Evolutionary conservation across 768 basidiomycete species (phyloP).

Genomic region (Kwoniella europaea): DNA sequence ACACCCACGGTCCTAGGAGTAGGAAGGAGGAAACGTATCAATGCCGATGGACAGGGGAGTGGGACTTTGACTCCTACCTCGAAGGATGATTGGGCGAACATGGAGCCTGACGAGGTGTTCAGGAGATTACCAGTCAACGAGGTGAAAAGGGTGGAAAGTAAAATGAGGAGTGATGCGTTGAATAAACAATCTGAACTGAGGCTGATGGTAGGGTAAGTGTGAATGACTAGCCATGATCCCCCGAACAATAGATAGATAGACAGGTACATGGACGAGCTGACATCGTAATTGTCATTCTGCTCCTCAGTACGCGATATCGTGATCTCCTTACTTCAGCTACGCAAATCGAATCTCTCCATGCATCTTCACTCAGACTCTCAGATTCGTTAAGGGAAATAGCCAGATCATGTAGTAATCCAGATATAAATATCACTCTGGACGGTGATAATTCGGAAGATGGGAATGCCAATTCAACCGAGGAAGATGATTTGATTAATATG

Average conservation of each 20-base stretch:
- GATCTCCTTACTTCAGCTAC: slow-evolving; percentile 57
- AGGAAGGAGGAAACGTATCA: neutral
- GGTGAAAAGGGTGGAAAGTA: slow-evolving; percentile 54
- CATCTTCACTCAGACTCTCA: slow-evolving; percentile 51
- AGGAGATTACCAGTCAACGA: slow-evolving; percentile 48
- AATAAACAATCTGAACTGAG: slow-evolving; percentile 57
- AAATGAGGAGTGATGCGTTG: slow-evolving; percentile 51
- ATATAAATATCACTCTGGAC: slow-evolving; percentile 31
- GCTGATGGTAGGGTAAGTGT: slow-evolving; percentile 54
- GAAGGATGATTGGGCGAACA: slow-evolving; percentile 49
- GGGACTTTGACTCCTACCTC: slow-evolving; percentile 7
- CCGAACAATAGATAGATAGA: no score
- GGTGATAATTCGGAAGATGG: slow-evolving; percentile 23
- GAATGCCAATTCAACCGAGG: slow-evolving; percentile 13
- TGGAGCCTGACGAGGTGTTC: slow-evolving; percentile 58
- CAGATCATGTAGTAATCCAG: slow-evolving; percentile 44
- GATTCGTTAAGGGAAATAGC: slow-evolving; percentile 41
- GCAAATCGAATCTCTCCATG: slow-evolving; percentile 53
- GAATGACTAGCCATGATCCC: no score
- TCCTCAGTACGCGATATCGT: slow-evolving; percentile 50
- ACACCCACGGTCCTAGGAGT: slow-evolving; percentile 13
- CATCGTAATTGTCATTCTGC: neutral
- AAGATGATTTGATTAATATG: slow-evolving; percentile 44
- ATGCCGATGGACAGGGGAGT: neutral
- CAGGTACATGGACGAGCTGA: neutral